Evolutionary conservation across 371 early-diverging fungal genomes (phyloP), one percentile per base, ranked within the genome.

Genomic region (Circinella umbellata): DNA sequence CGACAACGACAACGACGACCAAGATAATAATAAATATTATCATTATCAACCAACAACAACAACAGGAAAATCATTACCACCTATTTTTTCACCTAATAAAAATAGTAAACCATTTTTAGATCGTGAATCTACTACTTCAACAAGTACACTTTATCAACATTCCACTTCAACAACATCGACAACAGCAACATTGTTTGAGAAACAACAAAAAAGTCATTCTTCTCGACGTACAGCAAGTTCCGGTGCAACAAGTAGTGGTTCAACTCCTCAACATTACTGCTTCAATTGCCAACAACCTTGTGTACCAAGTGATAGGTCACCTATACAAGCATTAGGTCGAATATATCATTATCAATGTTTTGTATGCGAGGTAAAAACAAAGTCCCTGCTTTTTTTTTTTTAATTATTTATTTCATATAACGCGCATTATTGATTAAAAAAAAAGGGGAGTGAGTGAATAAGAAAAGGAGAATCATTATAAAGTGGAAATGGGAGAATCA

Each of bases 311-410:
- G 69, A 65, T 36, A 60, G 64, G 10, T 49, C 64, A 49, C 71
- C 54, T 47, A 70, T 70, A 34, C 63, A 66, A 34, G 70, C 65
- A 18, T 66, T 65, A 4, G 70, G 61, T 15, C 67, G 65, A 10
- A 63, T 67, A 17, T 72, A 64, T 38, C 73, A 68, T 49, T 60
- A 67, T 51, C 65, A 65, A 42, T 72, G 73, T 66, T 68, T 72
- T 64, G 63, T 68, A 20, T 72, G 73, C 53, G 73, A 72, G 63
- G 73, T 57, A 72, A 67, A 57, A 53, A 61, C n/a, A 34, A 54
- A 18, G 13, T 62, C 39, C 62, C 62, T 62, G 37, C 39, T 62
- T 62, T 18, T 51, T 49, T 49, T n/a, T 49, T n/a, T 4, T 51
- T 51, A 13, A 13, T n/a, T 51, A 51, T 15, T 42, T 42, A 42